Evolutionary conservation across 768 basidiomycete genomes (phyloP).

Genomic region (Collybia sp.): DNA sequence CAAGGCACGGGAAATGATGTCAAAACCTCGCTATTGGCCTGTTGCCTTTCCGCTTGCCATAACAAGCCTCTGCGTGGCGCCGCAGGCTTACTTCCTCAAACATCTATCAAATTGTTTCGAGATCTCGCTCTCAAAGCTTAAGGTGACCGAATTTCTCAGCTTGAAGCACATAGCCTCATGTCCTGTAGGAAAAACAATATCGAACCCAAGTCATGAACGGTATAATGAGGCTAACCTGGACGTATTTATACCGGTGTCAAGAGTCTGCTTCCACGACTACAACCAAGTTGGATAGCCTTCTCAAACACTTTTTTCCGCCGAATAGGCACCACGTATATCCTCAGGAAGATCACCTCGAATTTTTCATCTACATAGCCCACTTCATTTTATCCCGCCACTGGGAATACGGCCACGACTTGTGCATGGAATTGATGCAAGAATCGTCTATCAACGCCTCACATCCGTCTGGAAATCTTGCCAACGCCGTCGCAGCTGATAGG

Average conservation of each 20-base stretch:
- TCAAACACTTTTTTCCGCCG: slow-evolving; percentile 77
- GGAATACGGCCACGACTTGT: slow-evolving; percentile 80
- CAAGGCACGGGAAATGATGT: slow-evolving; percentile 79
- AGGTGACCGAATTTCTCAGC: slow-evolving; percentile 41
- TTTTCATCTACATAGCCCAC: slow-evolving; percentile 75
- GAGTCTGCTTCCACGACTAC: slow-evolving; percentile 80
- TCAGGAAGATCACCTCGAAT: slow-evolving; percentile 71
- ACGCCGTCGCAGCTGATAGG: slow-evolving; percentile 61
- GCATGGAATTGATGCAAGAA: slow-evolving; percentile 79
- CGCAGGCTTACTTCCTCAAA: slow-evolving; percentile 78
- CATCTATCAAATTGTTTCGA: slow-evolving; percentile 80
- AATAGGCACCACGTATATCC: slow-evolving; percentile 57
- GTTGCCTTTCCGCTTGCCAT: slow-evolving; percentile 83
- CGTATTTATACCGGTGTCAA: slow-evolving; percentile 91
- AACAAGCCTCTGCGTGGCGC: slow-evolving; percentile 82
- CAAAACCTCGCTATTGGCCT: slow-evolving; percentile 87
- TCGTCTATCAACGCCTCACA: slow-evolving; percentile 38
- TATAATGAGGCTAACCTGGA: slow-evolving; percentile 82
- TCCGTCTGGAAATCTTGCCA: slow-evolving; percentile 34
- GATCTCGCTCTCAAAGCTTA: slow-evolving; percentile 67
- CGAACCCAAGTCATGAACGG: slow-evolving; percentile 76
- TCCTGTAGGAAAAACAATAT: slow-evolving; percentile 65
- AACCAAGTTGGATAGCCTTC: slow-evolving; percentile 68
- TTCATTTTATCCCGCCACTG: slow-evolving; percentile 81
- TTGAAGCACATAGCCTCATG: slow-evolving; percentile 1